phyloP scores from a whole-genome alignment of 2,329 filamentous ascomycete genomes.

The Tolypocladium tropicale region DNA sequence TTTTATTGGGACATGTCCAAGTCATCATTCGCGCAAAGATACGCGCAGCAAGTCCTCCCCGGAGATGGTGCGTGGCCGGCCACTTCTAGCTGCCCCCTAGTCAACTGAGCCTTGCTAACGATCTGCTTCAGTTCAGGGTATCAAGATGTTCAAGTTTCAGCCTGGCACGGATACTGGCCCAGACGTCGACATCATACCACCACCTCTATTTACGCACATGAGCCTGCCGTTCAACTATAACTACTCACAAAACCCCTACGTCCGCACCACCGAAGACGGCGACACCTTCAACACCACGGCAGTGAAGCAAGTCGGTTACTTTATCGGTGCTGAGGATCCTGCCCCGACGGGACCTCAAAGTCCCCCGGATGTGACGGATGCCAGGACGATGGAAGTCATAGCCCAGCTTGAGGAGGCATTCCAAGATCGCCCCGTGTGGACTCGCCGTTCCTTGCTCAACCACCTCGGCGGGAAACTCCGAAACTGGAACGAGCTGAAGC shows the following conservation, averaged over 20 bases:
- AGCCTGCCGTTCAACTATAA: slow-evolving; percentile 66
- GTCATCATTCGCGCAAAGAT: slow-evolving; percentile 59
- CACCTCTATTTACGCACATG: slow-evolving; percentile 67
- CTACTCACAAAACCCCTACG: slow-evolving; percentile 78
- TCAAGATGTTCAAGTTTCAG: slow-evolving; percentile 55
- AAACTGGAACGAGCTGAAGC: slow-evolving; percentile 52
- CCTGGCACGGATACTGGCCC: slow-evolving; percentile 47
- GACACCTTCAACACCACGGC: slow-evolving; percentile 48
- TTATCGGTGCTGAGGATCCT: slow-evolving; percentile 51
- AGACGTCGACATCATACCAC: slow-evolving; percentile 65
- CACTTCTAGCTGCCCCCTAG: too few relatives aligned
- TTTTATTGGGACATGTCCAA: slow-evolving; percentile 69
- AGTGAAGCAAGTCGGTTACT: slow-evolving; percentile 49
- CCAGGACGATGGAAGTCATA: slow-evolving; percentile 54
- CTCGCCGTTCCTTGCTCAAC: slow-evolving; percentile 72
- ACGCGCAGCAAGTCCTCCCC: slow-evolving; percentile 61
- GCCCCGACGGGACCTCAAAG: slow-evolving; percentile 50
- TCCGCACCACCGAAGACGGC: slow-evolving; percentile 50
- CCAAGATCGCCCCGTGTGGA: slow-evolving; percentile 72
- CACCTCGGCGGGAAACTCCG: slow-evolving; percentile 43
- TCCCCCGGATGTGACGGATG: slow-evolving; percentile 48
- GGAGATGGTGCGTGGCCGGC: slow-evolving; percentile 48
- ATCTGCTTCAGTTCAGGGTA: slow-evolving; percentile 30
- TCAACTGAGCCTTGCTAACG: background rate
- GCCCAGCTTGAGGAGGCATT: slow-evolving; percentile 55